These are phyloP conservation scores for Mimosa bimucronata DNA, from an alignment of 306 rosid genomes.

Conservation along the genomic window DNA sequence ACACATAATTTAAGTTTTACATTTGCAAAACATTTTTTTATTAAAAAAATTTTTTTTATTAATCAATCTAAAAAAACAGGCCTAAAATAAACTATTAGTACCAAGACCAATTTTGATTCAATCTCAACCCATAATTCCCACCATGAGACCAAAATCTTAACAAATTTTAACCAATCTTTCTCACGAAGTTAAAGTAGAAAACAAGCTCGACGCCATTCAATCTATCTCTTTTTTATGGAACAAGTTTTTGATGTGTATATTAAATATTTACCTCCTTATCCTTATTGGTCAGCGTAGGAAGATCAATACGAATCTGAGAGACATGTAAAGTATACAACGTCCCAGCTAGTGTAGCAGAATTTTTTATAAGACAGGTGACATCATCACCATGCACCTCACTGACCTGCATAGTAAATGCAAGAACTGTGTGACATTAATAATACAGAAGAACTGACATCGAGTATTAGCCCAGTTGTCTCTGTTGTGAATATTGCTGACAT, in stretches of 20 bases:
- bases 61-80: not conserved
- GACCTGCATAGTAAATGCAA: constrained; percentile 59
- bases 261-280: constrained; percentile 74
- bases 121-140: not conserved
- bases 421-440: not conserved
- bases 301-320: constrained; percentile 83
- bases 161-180: constrained; percentile 9
- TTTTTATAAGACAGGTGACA: constrained; percentile 77
- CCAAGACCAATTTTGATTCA: not conserved
- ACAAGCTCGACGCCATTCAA: constrained; percentile 12
- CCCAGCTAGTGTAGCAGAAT: constrained; percentile 89
- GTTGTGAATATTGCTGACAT: not conserved
- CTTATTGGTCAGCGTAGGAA: constrained; percentile 79
- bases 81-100: constrained; percentile 1
- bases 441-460: not conserved
- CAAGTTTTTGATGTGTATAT: not conserved
- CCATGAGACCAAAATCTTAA: not conserved
- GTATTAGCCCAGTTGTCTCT: not conserved
- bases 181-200: constrained; percentile 13
- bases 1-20: constrained; percentile 24
- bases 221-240: constrained; percentile 20
- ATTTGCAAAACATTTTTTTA: constrained; percentile 24
- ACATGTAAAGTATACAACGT: constrained; percentile 88
- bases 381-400: constrained; percentile 74
- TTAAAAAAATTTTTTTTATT: not conserved